Base-by-base conservation (phyloP, 352 stramenopile species). In the Thalassiosira oceanica region DNA sequence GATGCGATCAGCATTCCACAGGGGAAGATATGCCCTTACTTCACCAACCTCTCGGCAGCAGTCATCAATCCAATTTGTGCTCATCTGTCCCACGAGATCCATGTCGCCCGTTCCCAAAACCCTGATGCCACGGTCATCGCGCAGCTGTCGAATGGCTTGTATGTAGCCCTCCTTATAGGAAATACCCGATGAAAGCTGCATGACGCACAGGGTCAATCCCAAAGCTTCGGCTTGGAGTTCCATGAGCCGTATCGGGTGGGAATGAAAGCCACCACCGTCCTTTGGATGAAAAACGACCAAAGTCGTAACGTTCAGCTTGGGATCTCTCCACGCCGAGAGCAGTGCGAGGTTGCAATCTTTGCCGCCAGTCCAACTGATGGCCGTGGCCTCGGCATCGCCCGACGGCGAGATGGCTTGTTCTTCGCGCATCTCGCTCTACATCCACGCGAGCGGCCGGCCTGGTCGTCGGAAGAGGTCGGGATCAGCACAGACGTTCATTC, bases 301-400 rank as follows among this genome's bases (percentile, higher is more conserved):
- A 16, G 63, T 69, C 18, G 41, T 31, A 1, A 83, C 61, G 28
- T 83, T 56, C 18, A 76, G 39, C 1, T 58, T 35, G 4, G 48
- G 39, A 37, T 76, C 43, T 35, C 63, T 53, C 16, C 51, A 48
- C 8, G 62, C 52, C 16, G 56, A 44, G 15, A 78, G 62, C 35
- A 86, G 62, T 1, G 78, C 69, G 20, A 86, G 62, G 35, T 81
- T 79, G 39, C 74, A 86, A 52, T 86, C 78, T 60, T 86, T 86
- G n/a, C 78, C 78, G 3, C 78, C 78, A 15, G 74, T 86, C 69
- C 69, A 86, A 20, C 71, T 78, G 13, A 86, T 70, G 2, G 74
- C 74, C 23, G 68, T 52, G 13, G 76, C 54, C 52, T 41, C 63
- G n/a, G n/a, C n/a, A n/a, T n/a, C n/a, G n/a, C n/a, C n/a, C n/a